Evolutionary conservation across 352 stramenopile species (phyloP).

Genomic region (Plasmopara muralis): DNA sequence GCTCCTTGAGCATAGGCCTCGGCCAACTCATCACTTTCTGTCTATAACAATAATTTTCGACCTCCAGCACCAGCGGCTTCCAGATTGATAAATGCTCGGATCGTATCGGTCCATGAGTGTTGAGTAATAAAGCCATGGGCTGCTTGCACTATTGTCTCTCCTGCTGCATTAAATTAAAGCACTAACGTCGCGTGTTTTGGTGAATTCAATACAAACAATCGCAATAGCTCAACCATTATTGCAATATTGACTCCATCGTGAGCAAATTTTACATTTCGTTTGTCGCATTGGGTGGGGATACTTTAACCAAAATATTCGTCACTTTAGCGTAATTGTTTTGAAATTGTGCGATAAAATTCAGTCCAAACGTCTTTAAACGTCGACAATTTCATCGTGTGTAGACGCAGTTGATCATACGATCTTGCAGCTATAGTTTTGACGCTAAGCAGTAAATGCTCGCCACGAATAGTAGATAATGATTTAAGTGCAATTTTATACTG

Average conservation of each 20-base stretch:
- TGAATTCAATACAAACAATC: slow-evolving; percentile 34
- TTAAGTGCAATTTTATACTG: too few species aligned
- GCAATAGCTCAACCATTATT: slow-evolving; percentile 72
- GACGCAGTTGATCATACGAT: too few species aligned
- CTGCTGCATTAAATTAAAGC: slow-evolving; percentile 80
- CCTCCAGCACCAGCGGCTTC: slow-evolving; percentile 64
- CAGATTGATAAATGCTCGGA: slow-evolving; percentile 75
- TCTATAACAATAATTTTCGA: slow-evolving; percentile 72
- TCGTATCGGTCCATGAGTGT: slow-evolving; percentile 61
- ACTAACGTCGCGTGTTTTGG: slow-evolving; percentile 46
- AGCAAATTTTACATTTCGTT: slow-evolving; percentile 42
- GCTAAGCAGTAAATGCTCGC: too few species aligned
- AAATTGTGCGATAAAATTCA: slow-evolving; percentile 73
- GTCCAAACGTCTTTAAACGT: slow-evolving; percentile 64
- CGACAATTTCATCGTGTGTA: slow-evolving; percentile 21
- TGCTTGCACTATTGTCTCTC: slow-evolving; percentile 75
- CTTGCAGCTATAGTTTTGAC: too few species aligned
- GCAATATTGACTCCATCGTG: slow-evolving; percentile 74
- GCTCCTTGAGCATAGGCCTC: slow-evolving; percentile 65
- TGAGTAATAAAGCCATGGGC: slow-evolving; percentile 78
- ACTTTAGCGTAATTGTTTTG: slow-evolving; percentile 84
- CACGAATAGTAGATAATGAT: too few species aligned
- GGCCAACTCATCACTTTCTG: slow-evolving; percentile 63
- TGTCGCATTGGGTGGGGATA: slow-evolving; percentile 25
- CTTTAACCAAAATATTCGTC: slow-evolving; percentile 70